Evolutionary conservation across 192 early-diverging fungal genomes (phyloP).

Genomic region (Coemansia sp.): DNA sequence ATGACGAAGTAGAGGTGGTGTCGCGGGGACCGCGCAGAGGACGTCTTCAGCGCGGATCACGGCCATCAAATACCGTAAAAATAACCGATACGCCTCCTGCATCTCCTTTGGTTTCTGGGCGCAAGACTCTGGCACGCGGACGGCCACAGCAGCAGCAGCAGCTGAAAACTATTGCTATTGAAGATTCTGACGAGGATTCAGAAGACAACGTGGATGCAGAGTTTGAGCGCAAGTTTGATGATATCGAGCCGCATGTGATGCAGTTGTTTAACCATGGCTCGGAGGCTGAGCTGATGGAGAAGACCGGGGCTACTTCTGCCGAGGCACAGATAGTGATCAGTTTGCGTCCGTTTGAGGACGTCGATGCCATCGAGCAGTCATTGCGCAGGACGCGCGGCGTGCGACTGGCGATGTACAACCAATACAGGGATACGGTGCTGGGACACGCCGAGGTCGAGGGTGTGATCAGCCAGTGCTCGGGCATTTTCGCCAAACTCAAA

Average conservation of each 20-base stretch:
- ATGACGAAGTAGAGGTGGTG: neutral
- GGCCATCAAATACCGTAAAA: neutral
- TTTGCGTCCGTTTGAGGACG: slow-evolving; percentile 61
- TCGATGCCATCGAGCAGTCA: slow-evolving; percentile 54
- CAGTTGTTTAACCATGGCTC: slow-evolving; percentile 37
- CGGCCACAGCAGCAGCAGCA: neutral
- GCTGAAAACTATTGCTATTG: neutral
- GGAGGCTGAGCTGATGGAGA: slow-evolving; percentile 32
- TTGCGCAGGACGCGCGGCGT: slow-evolving; percentile 60
- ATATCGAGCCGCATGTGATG: slow-evolving; percentile 42
- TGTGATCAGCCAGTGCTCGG: slow-evolving; percentile 52
- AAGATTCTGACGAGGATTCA: slow-evolving; percentile 17
- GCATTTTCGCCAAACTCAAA: slow-evolving; percentile 39
- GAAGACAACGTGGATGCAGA: neutral
- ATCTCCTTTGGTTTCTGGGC: slow-evolving; percentile 1
- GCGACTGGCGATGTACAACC: slow-evolving; percentile 60
- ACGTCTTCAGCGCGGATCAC: slow-evolving; percentile 33
- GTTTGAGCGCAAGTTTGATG: slow-evolving; percentile 25
- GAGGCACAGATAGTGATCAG: slow-evolving; percentile 46
- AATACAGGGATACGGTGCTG: slow-evolving; percentile 45
- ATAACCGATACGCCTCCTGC: slow-evolving; percentile 7
- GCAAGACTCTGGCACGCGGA: slow-evolving; percentile 14
- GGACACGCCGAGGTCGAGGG: slow-evolving; percentile 53
- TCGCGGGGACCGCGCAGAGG: slow-evolving; percentile 15
- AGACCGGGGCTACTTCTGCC: slow-evolving; percentile 30